Evolutionary conservation across 2,329 filamentous ascomycete species (phyloP).

Genomic region (Setomelanomma holmii): DNA sequence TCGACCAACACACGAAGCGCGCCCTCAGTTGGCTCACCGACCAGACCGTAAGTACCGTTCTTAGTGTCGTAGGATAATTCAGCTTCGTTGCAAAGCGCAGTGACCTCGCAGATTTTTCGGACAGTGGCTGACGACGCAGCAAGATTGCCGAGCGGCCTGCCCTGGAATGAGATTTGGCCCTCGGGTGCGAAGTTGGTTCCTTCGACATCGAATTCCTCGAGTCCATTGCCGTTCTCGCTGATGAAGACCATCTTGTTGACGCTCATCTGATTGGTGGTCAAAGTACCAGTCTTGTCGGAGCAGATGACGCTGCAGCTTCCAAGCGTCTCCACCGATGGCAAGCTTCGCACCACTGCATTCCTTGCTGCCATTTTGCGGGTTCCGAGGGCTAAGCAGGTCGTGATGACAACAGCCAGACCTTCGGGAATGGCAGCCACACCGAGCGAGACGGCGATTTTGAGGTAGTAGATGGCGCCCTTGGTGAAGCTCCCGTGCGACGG

Average conservation of each 20-base stretch:
- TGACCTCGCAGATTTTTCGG: slow-evolving; percentile 74
- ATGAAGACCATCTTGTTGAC: slow-evolving; percentile 92
- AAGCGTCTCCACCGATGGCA: slow-evolving; percentile 96
- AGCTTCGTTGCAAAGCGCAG: slow-evolving; percentile 87
- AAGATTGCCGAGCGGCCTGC: slow-evolving; percentile 72
- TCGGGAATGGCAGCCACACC: slow-evolving; percentile 98
- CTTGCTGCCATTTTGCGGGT: slow-evolving; percentile 99
- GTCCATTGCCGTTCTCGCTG: slow-evolving; percentile 71
- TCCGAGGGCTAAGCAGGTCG: slow-evolving; percentile 94
- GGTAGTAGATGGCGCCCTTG: slow-evolving; percentile 98
- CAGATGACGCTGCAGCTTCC: slow-evolving; percentile 99
- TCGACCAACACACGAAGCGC: slow-evolving; percentile 89
- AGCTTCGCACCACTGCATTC: slow-evolving; percentile 93
- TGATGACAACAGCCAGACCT: slow-evolving; percentile 96
- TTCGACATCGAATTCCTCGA: slow-evolving; percentile 88
- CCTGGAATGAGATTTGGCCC: slow-evolving; percentile 73
- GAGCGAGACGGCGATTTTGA: slow-evolving; percentile 98
- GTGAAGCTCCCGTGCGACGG: slow-evolving; percentile 91
- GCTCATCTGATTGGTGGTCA: slow-evolving; percentile 99
- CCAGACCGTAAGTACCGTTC: slow-evolving; percentile 75
- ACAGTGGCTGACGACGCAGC: slow-evolving; percentile 77
- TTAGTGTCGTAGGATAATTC: slow-evolving; percentile 82
- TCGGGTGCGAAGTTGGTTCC: slow-evolving; percentile 91
- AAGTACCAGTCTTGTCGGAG: slow-evolving; percentile 97
- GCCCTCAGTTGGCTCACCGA: slow-evolving; percentile 95